Conservation (phyloP, 2,329 filamentous ascomycete genomes). For the Raffaelea albimanens region DNA sequence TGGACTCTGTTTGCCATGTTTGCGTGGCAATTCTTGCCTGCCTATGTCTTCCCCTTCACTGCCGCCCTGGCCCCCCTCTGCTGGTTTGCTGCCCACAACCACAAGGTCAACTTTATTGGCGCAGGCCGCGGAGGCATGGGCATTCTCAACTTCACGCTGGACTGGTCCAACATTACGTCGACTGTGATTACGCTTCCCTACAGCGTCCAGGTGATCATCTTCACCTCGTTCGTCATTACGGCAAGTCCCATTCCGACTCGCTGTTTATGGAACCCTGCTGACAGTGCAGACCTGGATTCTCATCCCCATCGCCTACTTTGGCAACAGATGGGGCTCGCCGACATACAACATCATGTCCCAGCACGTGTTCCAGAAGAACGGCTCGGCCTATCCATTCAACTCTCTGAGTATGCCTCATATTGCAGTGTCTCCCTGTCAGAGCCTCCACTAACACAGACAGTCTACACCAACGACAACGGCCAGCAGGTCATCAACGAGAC, state of each 20-base stretch:
- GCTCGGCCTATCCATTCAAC: conserved; percentile 10
- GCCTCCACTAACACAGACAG: background rate
- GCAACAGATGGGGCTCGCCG: conserved; percentile 12
- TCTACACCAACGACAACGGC: conserved; percentile 7
- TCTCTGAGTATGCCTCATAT: conserved; percentile 1
- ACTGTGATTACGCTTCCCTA: conserved; percentile 13
- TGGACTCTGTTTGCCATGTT: conserved; percentile 6
- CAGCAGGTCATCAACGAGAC: conserved; percentile 12
- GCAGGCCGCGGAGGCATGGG: conserved; percentile 13
- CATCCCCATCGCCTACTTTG: conserved; percentile 14
- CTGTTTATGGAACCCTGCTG: too few relatives aligned
- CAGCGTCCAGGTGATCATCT: conserved; percentile 14
- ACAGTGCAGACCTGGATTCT: conserved; percentile 13
- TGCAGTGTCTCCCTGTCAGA: too few relatives aligned
- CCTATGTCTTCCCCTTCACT: conserved; percentile 12
- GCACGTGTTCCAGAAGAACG: conserved; percentile 12
- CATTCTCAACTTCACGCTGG: conserved; percentile 13
- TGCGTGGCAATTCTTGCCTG: conserved; percentile 14
- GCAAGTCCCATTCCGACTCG: background rate
- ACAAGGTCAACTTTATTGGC: conserved; percentile 14
- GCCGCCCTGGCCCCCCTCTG: conserved; percentile 14
- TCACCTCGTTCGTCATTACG: conserved; percentile 11
- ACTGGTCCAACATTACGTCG: conserved; percentile 16
- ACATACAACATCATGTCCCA: conserved; percentile 15
- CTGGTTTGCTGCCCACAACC: conserved; percentile 14